Conservation (phyloP, 2,329 filamentous ascomycete genomes). For the Calycina marina region DNA sequence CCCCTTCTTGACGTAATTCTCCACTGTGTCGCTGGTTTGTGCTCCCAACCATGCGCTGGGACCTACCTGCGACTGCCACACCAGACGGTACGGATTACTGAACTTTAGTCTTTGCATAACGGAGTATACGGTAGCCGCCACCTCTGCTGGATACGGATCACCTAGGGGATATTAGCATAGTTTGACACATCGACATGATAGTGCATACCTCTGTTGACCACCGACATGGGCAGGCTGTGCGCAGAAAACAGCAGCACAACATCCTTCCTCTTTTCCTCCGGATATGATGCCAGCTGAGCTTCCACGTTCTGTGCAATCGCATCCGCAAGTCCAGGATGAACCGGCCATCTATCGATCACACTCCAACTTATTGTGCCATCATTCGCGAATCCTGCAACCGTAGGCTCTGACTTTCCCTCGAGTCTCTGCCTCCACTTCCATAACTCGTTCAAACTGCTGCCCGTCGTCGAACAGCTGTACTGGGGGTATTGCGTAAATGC, state of each 20-base stretch:
- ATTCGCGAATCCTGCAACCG: conserved; percentile 13
- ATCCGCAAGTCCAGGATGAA: conserved; percentile 78
- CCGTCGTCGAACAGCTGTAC: conserved; percentile 95
- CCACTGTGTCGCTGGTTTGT: conserved; percentile 78
- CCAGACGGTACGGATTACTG: conserved; percentile 80
- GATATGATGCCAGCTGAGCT: conserved; percentile 69
- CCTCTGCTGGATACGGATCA: conserved; percentile 89
- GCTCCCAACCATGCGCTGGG: conserved; percentile 91
- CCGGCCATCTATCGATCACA: conserved; percentile 95
- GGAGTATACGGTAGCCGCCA: conserved; percentile 87
- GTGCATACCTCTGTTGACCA: conserved; percentile 70
- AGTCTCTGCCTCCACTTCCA: conserved; percentile 93
- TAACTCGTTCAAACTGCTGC: conserved; percentile 87
- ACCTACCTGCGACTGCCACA: conserved; percentile 97
- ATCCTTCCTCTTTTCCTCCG: conserved; percentile 60
- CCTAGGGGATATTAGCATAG: conserved; percentile 30
- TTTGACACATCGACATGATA: conserved; percentile 2
- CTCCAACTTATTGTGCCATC: conserved; percentile 80
- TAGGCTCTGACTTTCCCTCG: conserved; percentile 51
- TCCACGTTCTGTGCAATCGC: conserved; percentile 90
- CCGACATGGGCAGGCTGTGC: conserved; percentile 91
- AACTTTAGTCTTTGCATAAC: conserved; percentile 89
- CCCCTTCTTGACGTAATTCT: conserved; percentile 78
- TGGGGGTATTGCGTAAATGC: conserved; percentile 98
- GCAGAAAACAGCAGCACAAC: conserved; percentile 88